These are phyloP conservation scores for Zygotorulaspora mrakii DNA, from an alignment of 1,139 yeast genomes.

Conservation along the genomic window DNA sequence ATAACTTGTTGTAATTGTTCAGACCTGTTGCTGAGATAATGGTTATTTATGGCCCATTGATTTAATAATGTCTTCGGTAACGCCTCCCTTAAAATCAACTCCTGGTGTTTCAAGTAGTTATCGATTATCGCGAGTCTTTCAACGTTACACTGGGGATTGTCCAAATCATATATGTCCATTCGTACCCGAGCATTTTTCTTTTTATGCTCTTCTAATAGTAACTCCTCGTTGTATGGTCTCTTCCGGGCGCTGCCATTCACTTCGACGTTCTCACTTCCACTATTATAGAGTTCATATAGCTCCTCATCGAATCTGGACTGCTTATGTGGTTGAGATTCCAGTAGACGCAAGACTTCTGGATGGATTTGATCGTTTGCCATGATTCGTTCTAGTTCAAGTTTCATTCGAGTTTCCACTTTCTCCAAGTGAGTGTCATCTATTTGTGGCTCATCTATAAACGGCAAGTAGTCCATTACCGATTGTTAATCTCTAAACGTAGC, in stretches of 20 bases:
- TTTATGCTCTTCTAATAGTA: constrained; percentile 9
- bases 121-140: constrained; percentile 20
- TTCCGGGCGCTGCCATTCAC: constrained; percentile 5
- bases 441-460: constrained; percentile 14
- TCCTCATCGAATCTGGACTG: constrained; percentile 1
- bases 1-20: constrained; percentile 13
- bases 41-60: constrained; percentile 32
- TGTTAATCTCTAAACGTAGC: no score
- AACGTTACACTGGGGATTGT: constrained; percentile 4
- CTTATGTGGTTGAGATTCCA: not conserved
- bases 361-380: constrained; percentile 12
- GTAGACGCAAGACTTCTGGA: constrained; percentile 17
- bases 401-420: constrained; percentile 14
- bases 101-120: constrained; percentile 30
- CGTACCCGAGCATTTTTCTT: constrained; percentile 16
- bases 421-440: constrained; percentile 4
- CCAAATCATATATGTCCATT: constrained; percentile 12
- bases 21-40: constrained; percentile 15
- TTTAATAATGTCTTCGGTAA: constrained; percentile 27
- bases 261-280: not conserved
- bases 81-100: constrained; percentile 19
- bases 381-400: constrained; percentile 12
- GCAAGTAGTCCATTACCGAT: constrained; percentile 17
- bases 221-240: constrained; percentile 11
- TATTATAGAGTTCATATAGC: constrained; percentile 4